Evolutionary conservation across 768 basidiomycete species (phyloP).

Genomic region (Boletus huronensis): DNA sequence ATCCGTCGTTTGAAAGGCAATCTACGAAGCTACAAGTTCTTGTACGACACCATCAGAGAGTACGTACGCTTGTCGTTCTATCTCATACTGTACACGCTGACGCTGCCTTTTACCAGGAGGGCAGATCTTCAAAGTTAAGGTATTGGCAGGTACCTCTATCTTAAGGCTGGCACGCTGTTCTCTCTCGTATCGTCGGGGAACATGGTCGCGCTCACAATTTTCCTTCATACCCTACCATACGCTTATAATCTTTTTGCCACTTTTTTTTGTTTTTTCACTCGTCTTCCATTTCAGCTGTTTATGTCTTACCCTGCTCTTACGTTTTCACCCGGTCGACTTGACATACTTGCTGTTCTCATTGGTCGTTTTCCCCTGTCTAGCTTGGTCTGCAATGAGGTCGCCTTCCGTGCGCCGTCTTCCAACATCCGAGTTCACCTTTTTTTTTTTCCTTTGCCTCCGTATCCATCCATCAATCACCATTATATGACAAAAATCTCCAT

Average conservation of each 20-base stretch:
- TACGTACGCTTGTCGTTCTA: constrained; percentile 41
- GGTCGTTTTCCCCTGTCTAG: constrained; percentile 8
- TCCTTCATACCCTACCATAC: constrained; percentile 30
- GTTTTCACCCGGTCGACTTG: constrained; percentile 14
- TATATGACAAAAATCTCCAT: constrained; percentile 30
- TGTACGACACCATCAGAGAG: constrained; percentile 87
- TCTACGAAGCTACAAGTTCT: constrained; percentile 87
- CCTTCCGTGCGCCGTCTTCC: neutral
- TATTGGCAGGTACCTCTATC: constrained; percentile 27
- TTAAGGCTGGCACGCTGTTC: neutral
- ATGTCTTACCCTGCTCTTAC: constrained; percentile 23
- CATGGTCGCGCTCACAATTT: constrained; percentile 8
- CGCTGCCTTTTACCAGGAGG: constrained; percentile 24
- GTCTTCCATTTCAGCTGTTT: constrained; percentile 17
- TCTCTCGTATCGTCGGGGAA: neutral
- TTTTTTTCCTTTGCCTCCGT: neutral
- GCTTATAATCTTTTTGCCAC: constrained; percentile 20
- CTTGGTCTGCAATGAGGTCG: neutral
- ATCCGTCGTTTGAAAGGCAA: constrained; percentile 91
- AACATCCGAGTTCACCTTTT: neutral
- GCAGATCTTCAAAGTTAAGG: constrained; percentile 37
- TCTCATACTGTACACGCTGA: constrained; percentile 9
- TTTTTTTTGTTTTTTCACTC: neutral
- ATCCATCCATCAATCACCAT: constrained; percentile 9
- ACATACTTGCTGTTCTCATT: constrained; percentile 19